Evolutionary conservation across 2,329 filamentous ascomycete genomes (phyloP), one percentile per base, ranked within the genome.

Genomic region (Sporothrix variecibatus): DNA sequence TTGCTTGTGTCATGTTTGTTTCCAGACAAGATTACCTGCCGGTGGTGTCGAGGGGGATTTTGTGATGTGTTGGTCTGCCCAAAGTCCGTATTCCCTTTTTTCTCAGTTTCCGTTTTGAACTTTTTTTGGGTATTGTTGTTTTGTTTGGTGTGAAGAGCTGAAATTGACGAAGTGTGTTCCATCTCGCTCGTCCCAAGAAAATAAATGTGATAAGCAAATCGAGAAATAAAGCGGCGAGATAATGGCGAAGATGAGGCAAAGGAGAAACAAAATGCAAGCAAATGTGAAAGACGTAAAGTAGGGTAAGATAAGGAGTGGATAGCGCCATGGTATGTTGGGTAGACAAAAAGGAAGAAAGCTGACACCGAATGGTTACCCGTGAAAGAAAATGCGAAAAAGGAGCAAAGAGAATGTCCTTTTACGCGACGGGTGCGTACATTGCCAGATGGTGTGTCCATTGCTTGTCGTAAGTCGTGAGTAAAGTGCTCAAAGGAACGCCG

Each of bases 91-190:
- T 17, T 40, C n/a, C 15, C 9, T 46, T 71, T 58, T 60, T 71
- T 60, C 8, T 71, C 5, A n/a, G 28, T 71, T 43, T 71, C 31
- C 43, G 31, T 60, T 71, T 58, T 71, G 28, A 8, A 53, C 65
- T 69, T 70, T 70, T 53, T 70, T 56, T 53, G 20, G 46, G 3
- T 28, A 49, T 58, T 56, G 20, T 40, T 26, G 5, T 56, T 17
- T 3, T 2, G 28, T 9, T 68, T 46, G n/a, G 26, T 26, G 51
- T 23, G 12, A 26, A 56, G 28, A 56, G 12, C 9, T 28, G 28
- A 60, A 34, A 34, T 5, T 20, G 20, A 17, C 6, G 23, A 31
- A 17, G 28, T 26, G 8, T 70, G 26, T 23, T 68, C 31, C 51
- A 20, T n/a, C 68, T 56, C 20, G 34, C 51, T 28, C 31, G 34